phyloP scores from a whole-genome alignment of 2,329 filamentous ascomycete genomes.

The Alternaria hordeiaustralica region DNA sequence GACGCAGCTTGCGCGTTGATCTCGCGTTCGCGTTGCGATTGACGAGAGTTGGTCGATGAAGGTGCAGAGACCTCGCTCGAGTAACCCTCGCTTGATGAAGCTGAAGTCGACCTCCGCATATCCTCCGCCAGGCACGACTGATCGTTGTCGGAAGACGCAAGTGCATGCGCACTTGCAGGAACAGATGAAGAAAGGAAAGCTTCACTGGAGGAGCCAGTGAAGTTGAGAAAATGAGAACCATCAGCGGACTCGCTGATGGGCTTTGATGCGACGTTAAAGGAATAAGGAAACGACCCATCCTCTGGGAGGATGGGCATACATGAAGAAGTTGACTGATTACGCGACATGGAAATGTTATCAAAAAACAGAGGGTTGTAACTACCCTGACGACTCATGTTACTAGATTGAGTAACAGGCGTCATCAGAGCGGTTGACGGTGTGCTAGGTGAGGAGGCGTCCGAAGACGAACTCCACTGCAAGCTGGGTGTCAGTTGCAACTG shows the following conservation, averaged over 20 bases:
- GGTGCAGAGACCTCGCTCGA: slow-evolving; percentile 55
- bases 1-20: slow-evolving; percentile 56
- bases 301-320: slow-evolving; percentile 45
- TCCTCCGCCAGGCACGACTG: slow-evolving; percentile 52
- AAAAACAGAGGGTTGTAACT: slow-evolving; percentile 52
- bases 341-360: slow-evolving; percentile 53
- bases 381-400: slow-evolving; percentile 55
- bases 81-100: slow-evolving; percentile 38
- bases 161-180: slow-evolving; percentile 42
- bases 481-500: slow-evolving; percentile 41
- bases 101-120: slow-evolving; percentile 59
- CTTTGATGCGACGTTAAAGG: slow-evolving; percentile 43
- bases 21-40: slow-evolving; percentile 57
- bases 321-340: slow-evolving; percentile 51
- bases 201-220: slow-evolving; percentile 48
- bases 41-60: slow-evolving; percentile 54
- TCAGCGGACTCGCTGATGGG: slow-evolving; percentile 40
- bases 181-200: slow-evolving; percentile 39
- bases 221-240: slow-evolving; percentile 40
- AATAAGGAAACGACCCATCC: slow-evolving; percentile 46
- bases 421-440: slow-evolving; percentile 46
- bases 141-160: slow-evolving; percentile 38
- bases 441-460: slow-evolving; percentile 46
- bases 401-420: slow-evolving; percentile 48
- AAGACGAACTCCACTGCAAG: slow-evolving; percentile 41